Evolutionary conservation across 805 yeast species (phyloP).

Genomic region (Wilhelminamyces savonicus): DNA sequence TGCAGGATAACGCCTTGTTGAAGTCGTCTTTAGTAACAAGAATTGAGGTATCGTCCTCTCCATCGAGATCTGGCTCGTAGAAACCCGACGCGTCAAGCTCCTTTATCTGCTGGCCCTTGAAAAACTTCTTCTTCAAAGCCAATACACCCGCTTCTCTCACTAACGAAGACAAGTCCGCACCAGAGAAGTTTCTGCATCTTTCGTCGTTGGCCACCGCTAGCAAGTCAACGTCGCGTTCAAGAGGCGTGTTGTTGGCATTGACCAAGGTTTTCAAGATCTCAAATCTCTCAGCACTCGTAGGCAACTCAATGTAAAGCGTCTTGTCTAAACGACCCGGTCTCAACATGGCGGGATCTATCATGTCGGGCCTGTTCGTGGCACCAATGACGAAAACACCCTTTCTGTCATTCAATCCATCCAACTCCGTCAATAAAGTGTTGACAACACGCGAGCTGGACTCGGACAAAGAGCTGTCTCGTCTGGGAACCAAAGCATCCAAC

Average conservation of each 20-base stretch:
- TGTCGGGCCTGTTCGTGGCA: constrained; percentile 96
- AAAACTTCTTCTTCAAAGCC: constrained; percentile 73
- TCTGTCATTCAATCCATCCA: constrained; percentile 91
- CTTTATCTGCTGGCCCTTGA: constrained; percentile 35
- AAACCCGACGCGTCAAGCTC: constrained; percentile 33
- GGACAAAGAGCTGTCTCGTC: constrained; percentile 81
- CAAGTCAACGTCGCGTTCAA: constrained; percentile 58
- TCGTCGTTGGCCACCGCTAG: constrained; percentile 60
- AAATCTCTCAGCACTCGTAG: constrained; percentile 66
- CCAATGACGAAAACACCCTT: constrained; percentile 92
- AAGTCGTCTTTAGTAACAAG: constrained; percentile 65
- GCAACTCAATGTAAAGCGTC: constrained; percentile 85
- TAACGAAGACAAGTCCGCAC: constrained; percentile 91
- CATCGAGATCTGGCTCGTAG: constrained; percentile 21
- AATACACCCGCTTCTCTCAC: constrained; percentile 91
- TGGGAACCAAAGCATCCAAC: constrained; percentile 91
- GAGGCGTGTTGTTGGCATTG: constrained; percentile 67
- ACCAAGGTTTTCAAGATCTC: constrained; percentile 81
- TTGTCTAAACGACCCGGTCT: constrained; percentile 96
- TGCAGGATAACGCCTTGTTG: constrained; percentile 58
- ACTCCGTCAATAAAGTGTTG: constrained; percentile 86
- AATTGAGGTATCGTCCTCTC: constrained; percentile 28
- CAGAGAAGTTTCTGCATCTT: constrained; percentile 84
- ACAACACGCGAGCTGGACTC: constrained; percentile 93
- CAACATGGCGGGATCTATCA: constrained; percentile 97